A percentile compares a stretch with the other conserved stretches of the same genome.
Evolutionary conservation across 2,329 filamentous ascomycete genomes (phyloP).

Genomic region (Myrmaecium sp.): DNA sequence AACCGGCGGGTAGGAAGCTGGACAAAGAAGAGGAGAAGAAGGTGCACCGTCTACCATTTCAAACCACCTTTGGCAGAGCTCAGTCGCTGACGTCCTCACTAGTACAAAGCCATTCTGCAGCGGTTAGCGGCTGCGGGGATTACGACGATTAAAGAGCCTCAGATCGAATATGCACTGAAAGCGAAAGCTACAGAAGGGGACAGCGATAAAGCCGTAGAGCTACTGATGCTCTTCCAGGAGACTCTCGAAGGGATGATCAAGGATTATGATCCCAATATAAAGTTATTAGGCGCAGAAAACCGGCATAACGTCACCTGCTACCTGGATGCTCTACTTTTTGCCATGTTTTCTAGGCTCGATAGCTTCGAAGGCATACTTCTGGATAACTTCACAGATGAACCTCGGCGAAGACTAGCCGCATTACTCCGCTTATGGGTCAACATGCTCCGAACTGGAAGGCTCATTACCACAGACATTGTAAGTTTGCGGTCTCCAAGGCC

Average conservation of each 20-base stretch:
- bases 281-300: slow-evolving; percentile 75
- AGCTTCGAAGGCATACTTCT: slow-evolving; percentile 89
- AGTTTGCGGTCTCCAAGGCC: slow-evolving; percentile 13
- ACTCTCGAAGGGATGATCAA: slow-evolving; percentile 65
- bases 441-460: slow-evolving; percentile 64
- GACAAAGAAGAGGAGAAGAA: slow-evolving; percentile 39
- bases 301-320: slow-evolving; percentile 83
- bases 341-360: slow-evolving; percentile 83
- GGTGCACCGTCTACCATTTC: slow-evolving; percentile 10
- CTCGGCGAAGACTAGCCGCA: slow-evolving; percentile 55
- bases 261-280: slow-evolving; percentile 52
- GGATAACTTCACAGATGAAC: slow-evolving; percentile 56
- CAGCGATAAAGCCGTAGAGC: slow-evolving; percentile 54
- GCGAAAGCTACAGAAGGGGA: slow-evolving; percentile 52
- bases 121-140: slow-evolving; percentile 37
- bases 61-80: slow-evolving; percentile 9
- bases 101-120: slow-evolving; percentile 36
- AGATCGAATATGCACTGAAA: slow-evolving; percentile 44
- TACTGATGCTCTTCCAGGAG: slow-evolving; percentile 64
- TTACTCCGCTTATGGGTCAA: slow-evolving; percentile 85
- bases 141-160: slow-evolving; percentile 39
- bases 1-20: slow-evolving; percentile 31
- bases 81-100: slow-evolving; percentile 2
- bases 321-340: slow-evolving; percentile 76
- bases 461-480: slow-evolving; percentile 76